Evolutionary conservation across 75 land plant species (phyloP).

Genomic region (Pinus tabuliformis): DNA sequence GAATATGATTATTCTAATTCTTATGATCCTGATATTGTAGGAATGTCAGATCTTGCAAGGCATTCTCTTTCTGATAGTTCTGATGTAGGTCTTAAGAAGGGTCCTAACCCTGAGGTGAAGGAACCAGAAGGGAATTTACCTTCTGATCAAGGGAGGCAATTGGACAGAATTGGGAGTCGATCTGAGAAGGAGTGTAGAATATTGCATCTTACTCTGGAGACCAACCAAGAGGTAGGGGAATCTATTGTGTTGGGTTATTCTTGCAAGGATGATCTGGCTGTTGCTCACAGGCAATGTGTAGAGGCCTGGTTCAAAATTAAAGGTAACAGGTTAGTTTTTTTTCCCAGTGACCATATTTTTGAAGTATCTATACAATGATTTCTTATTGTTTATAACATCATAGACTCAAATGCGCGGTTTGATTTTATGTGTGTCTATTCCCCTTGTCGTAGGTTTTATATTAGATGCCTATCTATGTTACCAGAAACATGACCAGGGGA

Average conservation of each 20-base stretch:
- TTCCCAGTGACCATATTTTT: not conserved
- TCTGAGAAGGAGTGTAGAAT: slow-evolving; percentile 74
- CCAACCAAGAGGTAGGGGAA: slow-evolving; percentile 16
- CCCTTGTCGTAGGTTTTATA: too few species aligned
- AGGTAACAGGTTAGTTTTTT: slow-evolving; percentile 60
- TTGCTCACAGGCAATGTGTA: slow-evolving; percentile 73
- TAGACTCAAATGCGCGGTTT: too few species aligned
- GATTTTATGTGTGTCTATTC: too few species aligned
- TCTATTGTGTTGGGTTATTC: slow-evolving; percentile 73
- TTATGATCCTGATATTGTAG: not conserved
- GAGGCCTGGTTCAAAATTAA: slow-evolving; percentile 91
- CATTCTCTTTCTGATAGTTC: not conserved
- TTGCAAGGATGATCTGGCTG: slow-evolving; percentile 83
- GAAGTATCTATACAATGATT: too few species aligned
- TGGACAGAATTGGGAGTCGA: slow-evolving; percentile 30
- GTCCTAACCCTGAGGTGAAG: slow-evolving; percentile 4
- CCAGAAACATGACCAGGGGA: too few species aligned
- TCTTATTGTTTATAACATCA: too few species aligned
- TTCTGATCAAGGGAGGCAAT: not conserved
- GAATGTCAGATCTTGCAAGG: too few species aligned
- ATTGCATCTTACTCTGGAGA: slow-evolving; percentile 68
- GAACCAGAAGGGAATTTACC: slow-evolving; percentile 11
- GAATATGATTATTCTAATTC: not conserved
- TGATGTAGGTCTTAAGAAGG: not conserved
- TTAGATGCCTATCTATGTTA: too few species aligned